phyloP scores from a whole-genome alignment of 139 green algal species.

The Ostreobium quekettii region DNA sequence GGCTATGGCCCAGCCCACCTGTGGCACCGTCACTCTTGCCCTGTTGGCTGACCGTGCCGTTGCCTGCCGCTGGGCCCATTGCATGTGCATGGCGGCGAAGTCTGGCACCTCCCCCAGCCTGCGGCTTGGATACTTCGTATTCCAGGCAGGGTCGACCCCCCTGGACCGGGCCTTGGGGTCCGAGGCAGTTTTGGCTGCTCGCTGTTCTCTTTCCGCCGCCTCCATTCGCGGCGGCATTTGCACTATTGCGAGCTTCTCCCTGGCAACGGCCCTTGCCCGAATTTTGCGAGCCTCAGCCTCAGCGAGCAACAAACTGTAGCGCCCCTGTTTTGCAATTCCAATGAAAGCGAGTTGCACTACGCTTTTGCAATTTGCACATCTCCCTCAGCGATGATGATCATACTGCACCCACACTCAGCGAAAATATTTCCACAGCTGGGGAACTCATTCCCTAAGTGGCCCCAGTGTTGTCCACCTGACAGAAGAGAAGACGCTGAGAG shows the following conservation, averaged over 20 bases:
- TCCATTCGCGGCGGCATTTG: slow-evolving; percentile 27
- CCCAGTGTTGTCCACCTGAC: too few species aligned
- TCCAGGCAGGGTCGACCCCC: slow-evolving; percentile 29
- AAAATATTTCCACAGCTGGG: too few species aligned
- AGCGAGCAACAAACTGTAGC: neutral
- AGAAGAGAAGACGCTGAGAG: too few species aligned
- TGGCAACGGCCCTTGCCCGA: slow-evolving; percentile 4
- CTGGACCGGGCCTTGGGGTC: slow-evolving; percentile 10
- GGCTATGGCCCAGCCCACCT: neutral
- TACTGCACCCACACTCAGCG: too few species aligned
- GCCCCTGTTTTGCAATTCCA: too few species aligned
- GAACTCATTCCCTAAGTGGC: too few species aligned
- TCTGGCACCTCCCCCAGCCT: slow-evolving; percentile 32
- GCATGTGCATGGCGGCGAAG: slow-evolving; percentile 36
- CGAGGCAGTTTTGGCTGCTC: slow-evolving; percentile 6
- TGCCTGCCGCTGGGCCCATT: slow-evolving; percentile 19
- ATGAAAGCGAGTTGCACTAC: too few species aligned
- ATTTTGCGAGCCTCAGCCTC: neutral
- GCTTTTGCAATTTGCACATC: too few species aligned
- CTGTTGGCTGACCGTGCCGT: slow-evolving; percentile 16
- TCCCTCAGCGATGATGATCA: too few species aligned
- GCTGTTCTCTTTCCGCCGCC: slow-evolving; percentile 9
- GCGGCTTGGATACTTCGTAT: slow-evolving; percentile 25
- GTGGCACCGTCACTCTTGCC: slow-evolving; percentile 23
- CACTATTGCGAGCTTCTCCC: slow-evolving; percentile 16